These are phyloP conservation scores for Mimosa bimucronata DNA, from an alignment of 306 rosid genomes.

Conservation along the genomic window DNA sequence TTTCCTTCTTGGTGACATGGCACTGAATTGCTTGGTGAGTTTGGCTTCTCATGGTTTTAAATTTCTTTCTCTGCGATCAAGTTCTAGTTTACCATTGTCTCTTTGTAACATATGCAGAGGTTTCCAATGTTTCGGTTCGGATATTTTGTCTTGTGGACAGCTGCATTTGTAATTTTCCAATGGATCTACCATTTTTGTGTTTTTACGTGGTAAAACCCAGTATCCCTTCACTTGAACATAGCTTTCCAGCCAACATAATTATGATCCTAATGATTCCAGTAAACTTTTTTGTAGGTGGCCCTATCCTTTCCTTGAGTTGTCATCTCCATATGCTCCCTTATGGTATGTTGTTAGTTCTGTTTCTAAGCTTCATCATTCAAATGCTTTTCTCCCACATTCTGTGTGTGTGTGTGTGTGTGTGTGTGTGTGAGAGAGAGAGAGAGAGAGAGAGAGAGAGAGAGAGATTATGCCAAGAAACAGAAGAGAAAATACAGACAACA, in stretches of 20 bases:
- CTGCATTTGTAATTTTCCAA: constrained; percentile 67
- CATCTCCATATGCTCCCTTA: constrained; percentile 78
- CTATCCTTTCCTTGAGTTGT: constrained; percentile 82
- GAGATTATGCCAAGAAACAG: background rate
- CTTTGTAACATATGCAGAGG: constrained; percentile 61
- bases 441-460: background rate
- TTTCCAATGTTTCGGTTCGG: constrained; percentile 84
- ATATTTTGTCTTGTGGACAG: constrained; percentile 84
- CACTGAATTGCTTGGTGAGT: constrained; percentile 81
- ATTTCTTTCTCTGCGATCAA: background rate
- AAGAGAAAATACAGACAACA: background rate
- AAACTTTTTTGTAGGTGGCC: constrained; percentile 78
- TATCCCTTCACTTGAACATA: constrained; percentile 26
- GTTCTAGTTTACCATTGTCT: constrained; percentile 26
- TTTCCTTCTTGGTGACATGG: constrained; percentile 78
- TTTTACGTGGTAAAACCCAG: constrained; percentile 54
- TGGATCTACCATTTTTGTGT: constrained; percentile 79
- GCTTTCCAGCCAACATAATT: constrained; percentile 10
- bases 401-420: background rate
- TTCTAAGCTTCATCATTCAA: background rate
- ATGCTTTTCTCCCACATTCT: background rate
- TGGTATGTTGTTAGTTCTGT: constrained; percentile 58
- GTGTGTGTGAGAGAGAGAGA: background rate
- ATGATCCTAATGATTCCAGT: constrained; percentile 15
- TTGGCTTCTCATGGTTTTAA: constrained; percentile 15